Base-by-base conservation (phyloP, 441 rosid genomes). In the Pelargonium myrrhifolium region DNA sequence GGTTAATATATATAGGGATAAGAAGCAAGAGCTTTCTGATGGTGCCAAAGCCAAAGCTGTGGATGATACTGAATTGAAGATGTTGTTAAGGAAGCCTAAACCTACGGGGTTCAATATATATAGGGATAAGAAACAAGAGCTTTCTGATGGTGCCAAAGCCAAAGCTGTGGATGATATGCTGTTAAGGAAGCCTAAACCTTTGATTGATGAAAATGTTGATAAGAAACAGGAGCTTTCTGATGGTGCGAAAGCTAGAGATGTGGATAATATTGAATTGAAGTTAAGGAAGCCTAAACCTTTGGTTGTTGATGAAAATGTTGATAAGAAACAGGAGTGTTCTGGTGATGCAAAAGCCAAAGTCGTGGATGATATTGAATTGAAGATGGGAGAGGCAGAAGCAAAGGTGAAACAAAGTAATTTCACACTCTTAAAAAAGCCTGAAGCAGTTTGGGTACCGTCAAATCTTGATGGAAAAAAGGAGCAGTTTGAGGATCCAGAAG, bases 21-120 rank as follows among this genome's bases (percentile, higher is more conserved):
- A 65, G 51, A 77, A 78, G 53, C 75, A 72, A 21, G 84, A 75
- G 64, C 67, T 71, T 65, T 71, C 73, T 39, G 66, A 64, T 39
- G 51, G 70, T 26, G 66, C 35, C 6, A 74, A 68, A 66, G 18
- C 73, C 62, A 20, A 37, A 40, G 21, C 14, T 71, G 28, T 24
- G 64, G 68, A 66, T 72, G 78, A 22, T 72, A 8, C 20, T 22
- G 21, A 55, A 55, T 22, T 20, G 21, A 56, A 56, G 61, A 56
- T 35, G 39, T 9, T 35, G 39, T 35, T 35, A 35, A 35, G 3
- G 39, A 35, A 35, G 39, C 39, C 39, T 5, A 9, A 35, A 35
- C 39, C 39, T 35, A 5, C 10, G 61, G 22, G 2, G 7, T 12
- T 12, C 10, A 18, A 56, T 20, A 11, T 1, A 56, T 20, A 56